Base-by-base conservation (phyloP, 208 protist genomes). In the Trypanosoma caninum region DNA sequence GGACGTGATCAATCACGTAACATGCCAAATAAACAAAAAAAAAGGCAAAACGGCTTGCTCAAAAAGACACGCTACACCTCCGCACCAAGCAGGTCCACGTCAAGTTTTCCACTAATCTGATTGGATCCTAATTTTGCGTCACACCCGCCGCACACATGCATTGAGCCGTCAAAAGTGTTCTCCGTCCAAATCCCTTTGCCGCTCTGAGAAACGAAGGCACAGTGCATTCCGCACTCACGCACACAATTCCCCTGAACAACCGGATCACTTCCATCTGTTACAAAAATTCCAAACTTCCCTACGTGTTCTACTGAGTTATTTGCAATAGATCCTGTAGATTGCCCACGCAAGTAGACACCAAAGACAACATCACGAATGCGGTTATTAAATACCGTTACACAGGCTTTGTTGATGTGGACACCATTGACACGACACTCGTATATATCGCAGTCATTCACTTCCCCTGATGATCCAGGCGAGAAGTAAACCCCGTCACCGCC, bases 401-500 rank as follows among this genome's bases (percentile, higher is more conserved):
- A 9, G 11, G 74, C 83, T 47, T 67, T 60, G 20, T 86, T 64
- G 11, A 71, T 78, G 18, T 91, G 84, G 2, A 95, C 58, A 13
- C 80, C 86, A 60, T 89, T 87, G 8, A 95, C 86, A 48, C 89
- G 83, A 65, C 82, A 90, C 31, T 87, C 81, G 59, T 88, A 87
- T 55, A 95, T 78, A 61, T 95, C 89, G 9, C 70, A 87, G 54
- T 95, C 80, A 38, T 71, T 45, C 41, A 95, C 80, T 55, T 80
- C 69, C 8, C 81, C 89, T 1, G 63, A 61, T 6, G 80, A 79
- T n/a, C 72, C 80, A 14, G 67, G 52, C 62, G 77, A 79, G 40
- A 93, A 82, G 72, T 93, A 93, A 33, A 95, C 74, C 1, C 89
- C 86, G 56, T 89, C 78, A 16, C 89, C 89, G 7, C 86, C 82